Evolutionary conservation across 257 asterid species (phyloP).

Genomic region (Ballota nigra): DNA sequence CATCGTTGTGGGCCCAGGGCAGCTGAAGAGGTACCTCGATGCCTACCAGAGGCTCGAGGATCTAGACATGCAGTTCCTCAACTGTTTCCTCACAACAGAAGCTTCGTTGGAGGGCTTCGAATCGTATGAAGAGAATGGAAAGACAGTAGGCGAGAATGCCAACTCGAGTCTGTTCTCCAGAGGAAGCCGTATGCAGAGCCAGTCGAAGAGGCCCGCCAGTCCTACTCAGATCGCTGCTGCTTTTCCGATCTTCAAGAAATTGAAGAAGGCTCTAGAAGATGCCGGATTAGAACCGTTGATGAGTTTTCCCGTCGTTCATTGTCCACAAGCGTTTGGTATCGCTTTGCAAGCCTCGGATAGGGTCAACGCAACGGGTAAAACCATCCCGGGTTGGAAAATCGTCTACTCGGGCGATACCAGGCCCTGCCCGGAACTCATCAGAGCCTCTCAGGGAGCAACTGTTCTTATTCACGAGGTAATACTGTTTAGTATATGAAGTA

Average conservation of each 20-base stretch:
- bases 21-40: conserved; percentile 80
- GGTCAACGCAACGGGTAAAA: conserved; percentile 51
- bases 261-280: conserved; percentile 51
- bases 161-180: conserved; percentile 48
- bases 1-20: conserved; percentile 79
- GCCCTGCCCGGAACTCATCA: conserved; percentile 83
- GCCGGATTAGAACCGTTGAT: conserved; percentile 67
- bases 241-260: conserved; percentile 39
- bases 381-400: conserved; percentile 85
- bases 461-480: conserved; percentile 87
- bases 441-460: conserved; percentile 76
- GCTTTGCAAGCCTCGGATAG: conserved; percentile 59
- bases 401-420: conserved; percentile 98
- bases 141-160: conserved; percentile 13
- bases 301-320: conserved; percentile 88
- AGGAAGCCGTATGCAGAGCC: conserved; percentile 79
- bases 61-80: conserved; percentile 88
- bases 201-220: conserved; percentile 52
- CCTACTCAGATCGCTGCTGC: conserved; percentile 39
- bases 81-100: conserved; percentile 72
- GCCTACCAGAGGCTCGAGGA: conserved; percentile 96
- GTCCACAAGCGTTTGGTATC: conserved; percentile 84
- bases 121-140: conserved; percentile 31
- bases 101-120: conserved; percentile 47
- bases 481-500: too few relatives aligned